A percentile compares a stretch with the other conserved stretches of the same genome.
phyloP scores from a whole-genome alignment of 2,329 filamentous ascomycete genomes.

The Biscogniauxia sp. region DNA sequence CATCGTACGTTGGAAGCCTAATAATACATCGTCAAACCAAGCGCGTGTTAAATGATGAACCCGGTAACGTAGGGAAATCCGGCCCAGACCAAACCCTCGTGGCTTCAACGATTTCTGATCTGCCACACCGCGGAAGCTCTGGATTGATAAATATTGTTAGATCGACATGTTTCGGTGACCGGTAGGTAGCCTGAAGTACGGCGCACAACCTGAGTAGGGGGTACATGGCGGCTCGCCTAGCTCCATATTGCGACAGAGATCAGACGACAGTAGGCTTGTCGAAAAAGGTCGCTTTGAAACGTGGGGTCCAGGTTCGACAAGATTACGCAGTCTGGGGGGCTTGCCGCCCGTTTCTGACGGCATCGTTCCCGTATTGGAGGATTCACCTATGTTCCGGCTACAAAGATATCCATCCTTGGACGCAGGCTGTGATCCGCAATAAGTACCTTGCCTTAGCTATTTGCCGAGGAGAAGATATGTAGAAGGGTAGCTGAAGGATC shows the following conservation, averaged over 20 bases:
- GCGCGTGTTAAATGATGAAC: neutral
- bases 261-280: conserved; percentile 8
- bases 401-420: neutral
- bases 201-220: conserved; percentile 1
- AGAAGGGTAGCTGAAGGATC: conserved; percentile 19
- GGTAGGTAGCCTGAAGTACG: conserved; percentile 1
- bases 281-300: conserved; percentile 21
- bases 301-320: conserved; percentile 16
- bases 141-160: conserved; percentile 12
- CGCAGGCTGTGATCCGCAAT: conserved; percentile 4
- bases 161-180: conserved; percentile 15
- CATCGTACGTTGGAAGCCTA: neutral
- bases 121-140: conserved; percentile 12
- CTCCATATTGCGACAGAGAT: conserved; percentile 3
- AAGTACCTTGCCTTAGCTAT: conserved; percentile 8
- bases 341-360: neutral
- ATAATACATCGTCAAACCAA: neutral
- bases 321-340: conserved; percentile 3
- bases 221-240: conserved; percentile 4
- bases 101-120: conserved; percentile 13
- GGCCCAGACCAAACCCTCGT: conserved; percentile 8
- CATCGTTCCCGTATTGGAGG: conserved; percentile 2
- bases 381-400: neutral
- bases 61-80: neutral
- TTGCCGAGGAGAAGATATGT: neutral